Evolutionary conservation across 129 eudicot genomes (phyloP).

Genomic region (sunflower (Helianthus annuus)): HanXRQr2.0-SUNRISE NC_035446.2:146416203-146416702

Average conservation of each 20-base stretch:
- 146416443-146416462: conserved; percentile 55
- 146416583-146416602: conserved; percentile 19
- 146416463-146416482: conserved; percentile 48
- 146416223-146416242: conserved; percentile 73
- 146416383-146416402: conserved; percentile 97
- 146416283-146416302: conserved; percentile 44
- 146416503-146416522: conserved; percentile 93
- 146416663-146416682: conserved; percentile 75
- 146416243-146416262: conserved; percentile 70
- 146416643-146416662: conserved; percentile 85
- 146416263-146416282: conserved; percentile 54
- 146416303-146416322: conserved; percentile 40
- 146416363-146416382: conserved; percentile 54
- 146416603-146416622: conserved; percentile 87
- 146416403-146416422: conserved; percentile 99
- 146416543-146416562: conserved; percentile 10
- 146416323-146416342: conserved; percentile 34
- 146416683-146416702: not conserved
- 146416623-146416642: conserved; percentile 97
- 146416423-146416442: conserved; percentile 97
- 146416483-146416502: conserved; percentile 55
- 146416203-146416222: conserved; percentile 41
- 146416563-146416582: conserved; percentile 23
- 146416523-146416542: conserved; percentile 72
- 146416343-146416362: conserved; percentile 56